Evolutionary conservation across 2,329 filamentous ascomycete species (phyloP), one percentile per base, ranked within the genome.

Genomic region (Lachnellula hyalina): DNA sequence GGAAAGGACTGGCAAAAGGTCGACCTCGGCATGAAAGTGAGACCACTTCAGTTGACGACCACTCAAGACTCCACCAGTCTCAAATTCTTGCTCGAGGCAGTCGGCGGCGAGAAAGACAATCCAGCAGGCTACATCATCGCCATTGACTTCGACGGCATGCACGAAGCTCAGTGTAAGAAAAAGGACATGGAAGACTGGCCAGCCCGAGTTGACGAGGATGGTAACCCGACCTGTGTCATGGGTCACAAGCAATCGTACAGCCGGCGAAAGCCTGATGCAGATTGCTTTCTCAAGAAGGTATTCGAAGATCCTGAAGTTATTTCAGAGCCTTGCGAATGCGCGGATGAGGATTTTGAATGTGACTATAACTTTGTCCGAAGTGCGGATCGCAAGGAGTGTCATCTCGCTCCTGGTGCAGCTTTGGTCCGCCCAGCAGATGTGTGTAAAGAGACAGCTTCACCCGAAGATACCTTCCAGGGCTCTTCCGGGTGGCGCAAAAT

Each of bases 401-500:
- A 84, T 23, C 79, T 81, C 7, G 81, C 78, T 17, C 28, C 17
- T 17, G 54, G 49, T 25, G 84, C 82, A 0, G 75, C 81, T 3
- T 70, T 96, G 44, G 70, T 77, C 2, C 75, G 84, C 2, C 91
- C 92, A 0, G 80, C 88, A 47, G 89, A 83, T 7, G 80, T 82
- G 28, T 99, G 94, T 72, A 83, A 87, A 67, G 70, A 62, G 21
- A 23, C 23, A n/a, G 65, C 64, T 51, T 65, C 59, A 11, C 58
- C 75, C 2, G 75, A 75, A 36, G 81, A 85, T 8, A 90, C 77
- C 2, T 99, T 91, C 73, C 85, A 80, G 72, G 94, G 90, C 12
- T 88, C 87, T 3, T 96, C 92, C 32, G 94, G 94, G 25, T 99
- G 90, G 82, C 85, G 93, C 56, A 79, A 93, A 63, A 97, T 99